Evolutionary conservation across 169 alveolate species (phyloP).

Genomic region (Plasmodium gonderi): DNA sequence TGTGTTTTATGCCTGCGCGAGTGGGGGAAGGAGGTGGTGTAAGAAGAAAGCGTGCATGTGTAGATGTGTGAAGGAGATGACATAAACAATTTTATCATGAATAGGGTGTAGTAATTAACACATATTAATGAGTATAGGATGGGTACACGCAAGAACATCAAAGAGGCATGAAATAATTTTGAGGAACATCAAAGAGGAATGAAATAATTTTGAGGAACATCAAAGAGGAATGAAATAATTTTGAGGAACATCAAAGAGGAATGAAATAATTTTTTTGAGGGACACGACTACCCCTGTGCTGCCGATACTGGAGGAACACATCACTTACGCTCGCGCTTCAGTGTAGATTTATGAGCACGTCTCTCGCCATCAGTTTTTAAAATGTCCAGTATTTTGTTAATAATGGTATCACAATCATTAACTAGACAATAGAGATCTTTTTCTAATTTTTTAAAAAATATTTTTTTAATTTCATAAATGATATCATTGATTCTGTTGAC

Average conservation of each 20-base stretch:
- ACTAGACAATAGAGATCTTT: conserved; percentile 51
- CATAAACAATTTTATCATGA: neutral
- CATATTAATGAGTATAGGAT: no score
- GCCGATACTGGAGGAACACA: no score
- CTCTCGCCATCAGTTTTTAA: conserved; percentile 53
- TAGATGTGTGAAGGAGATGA: neutral
- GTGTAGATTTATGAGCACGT: conserved; percentile 23
- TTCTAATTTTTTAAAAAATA: conserved; percentile 50
- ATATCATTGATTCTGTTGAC: conserved; percentile 54
- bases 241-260: no score
- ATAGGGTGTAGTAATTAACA: no score
- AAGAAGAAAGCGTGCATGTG: neutral
- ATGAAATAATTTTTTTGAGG: no score
- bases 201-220: no score
- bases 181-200: no score
- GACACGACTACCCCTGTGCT: no score
- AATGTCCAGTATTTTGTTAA: conserved; percentile 38
- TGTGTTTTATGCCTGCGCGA: conserved; percentile 40
- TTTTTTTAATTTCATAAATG: conserved; percentile 46
- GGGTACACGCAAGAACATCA: no score
- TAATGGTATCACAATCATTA: conserved; percentile 37
- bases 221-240: no score
- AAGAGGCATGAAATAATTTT: no score
- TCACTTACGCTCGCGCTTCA: conserved; percentile 42
- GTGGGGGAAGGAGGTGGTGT: neutral